These are phyloP conservation scores for Pseudonectria buxi DNA, from an alignment of 2,329 filamentous ascomycete species.

Conservation along the genomic window DNA sequence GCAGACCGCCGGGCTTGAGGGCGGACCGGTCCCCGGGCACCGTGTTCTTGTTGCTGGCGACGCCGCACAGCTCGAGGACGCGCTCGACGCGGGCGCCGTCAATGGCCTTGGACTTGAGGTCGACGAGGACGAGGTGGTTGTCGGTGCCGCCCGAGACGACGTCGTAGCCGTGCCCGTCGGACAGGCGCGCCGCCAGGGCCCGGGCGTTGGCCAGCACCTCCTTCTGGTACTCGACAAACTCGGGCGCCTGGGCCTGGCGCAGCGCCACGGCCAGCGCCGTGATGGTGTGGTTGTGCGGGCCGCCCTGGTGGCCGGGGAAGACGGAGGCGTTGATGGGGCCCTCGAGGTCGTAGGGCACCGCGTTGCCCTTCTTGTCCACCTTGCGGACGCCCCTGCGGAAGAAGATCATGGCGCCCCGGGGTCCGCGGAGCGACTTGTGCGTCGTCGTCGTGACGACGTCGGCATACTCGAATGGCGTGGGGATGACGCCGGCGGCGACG, in stretches of 20 bases:
- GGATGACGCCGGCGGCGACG: slow-evolving; percentile 81
- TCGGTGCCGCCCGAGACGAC: slow-evolving; percentile 89
- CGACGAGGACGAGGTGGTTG: slow-evolving; percentile 87
- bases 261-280: slow-evolving; percentile 86
- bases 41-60: slow-evolving; percentile 96
- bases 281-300: slow-evolving; percentile 97
- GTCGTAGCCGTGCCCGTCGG: slow-evolving; percentile 67
- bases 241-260: slow-evolving; percentile 77
- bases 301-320: slow-evolving; percentile 94
- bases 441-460: slow-evolving; percentile 97
- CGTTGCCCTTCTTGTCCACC: slow-evolving; percentile 74
- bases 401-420: slow-evolving; percentile 95
- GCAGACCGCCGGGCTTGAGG: slow-evolving; percentile 80
- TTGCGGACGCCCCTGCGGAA: slow-evolving; percentile 84
- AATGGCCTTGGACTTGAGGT: slow-evolving; percentile 77
- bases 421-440: slow-evolving; percentile 91
- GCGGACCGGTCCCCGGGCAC: slow-evolving; percentile 89
- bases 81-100: slow-evolving; percentile 84
- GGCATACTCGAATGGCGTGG: slow-evolving; percentile 77
- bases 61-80: slow-evolving; percentile 80
- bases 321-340: slow-evolving; percentile 88
- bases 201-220: slow-evolving; percentile 83
- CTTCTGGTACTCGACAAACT: slow-evolving; percentile 86
- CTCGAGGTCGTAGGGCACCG: slow-evolving; percentile 75
- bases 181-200: slow-evolving; percentile 63